These are phyloP conservation scores for Zymoseptoria ardabiliae DNA, from an alignment of 2,329 filamentous ascomycete genomes.

Conservation along the genomic window DNA sequence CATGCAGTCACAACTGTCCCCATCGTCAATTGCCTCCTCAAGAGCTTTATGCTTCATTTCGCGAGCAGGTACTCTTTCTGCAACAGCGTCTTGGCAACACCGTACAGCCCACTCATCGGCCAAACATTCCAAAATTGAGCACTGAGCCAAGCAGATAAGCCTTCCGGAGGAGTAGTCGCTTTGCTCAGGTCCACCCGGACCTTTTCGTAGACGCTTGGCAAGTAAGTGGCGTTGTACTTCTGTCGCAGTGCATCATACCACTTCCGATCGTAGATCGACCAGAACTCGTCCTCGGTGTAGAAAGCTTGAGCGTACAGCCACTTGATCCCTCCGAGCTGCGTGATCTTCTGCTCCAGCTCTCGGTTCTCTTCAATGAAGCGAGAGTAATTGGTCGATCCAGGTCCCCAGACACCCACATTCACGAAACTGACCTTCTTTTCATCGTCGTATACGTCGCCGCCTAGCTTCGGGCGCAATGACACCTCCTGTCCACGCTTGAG, in stretches of 20 bases:
- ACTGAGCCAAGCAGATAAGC: slow-evolving; percentile 10
- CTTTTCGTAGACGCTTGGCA: slow-evolving; percentile 67
- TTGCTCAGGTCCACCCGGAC: slow-evolving; percentile 43
- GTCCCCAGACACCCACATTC: slow-evolving; percentile 70
- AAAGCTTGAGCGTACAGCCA: slow-evolving; percentile 85
- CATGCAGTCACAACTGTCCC: neutral
- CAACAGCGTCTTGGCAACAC: slow-evolving; percentile 13
- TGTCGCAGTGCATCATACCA: slow-evolving; percentile 57
- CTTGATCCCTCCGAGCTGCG: slow-evolving; percentile 67
- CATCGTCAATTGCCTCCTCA: neutral
- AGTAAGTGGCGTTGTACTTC: slow-evolving; percentile 54
- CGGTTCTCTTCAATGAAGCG: slow-evolving; percentile 65
- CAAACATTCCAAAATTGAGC: slow-evolving; percentile 12
- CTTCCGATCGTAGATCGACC: slow-evolving; percentile 51
- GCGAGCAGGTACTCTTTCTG: slow-evolving; percentile 15
- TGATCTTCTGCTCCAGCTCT: slow-evolving; percentile 61
- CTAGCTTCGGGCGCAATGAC: slow-evolving; percentile 12
- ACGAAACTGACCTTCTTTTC: slow-evolving; percentile 30
- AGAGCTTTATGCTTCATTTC: slow-evolving; percentile 3
- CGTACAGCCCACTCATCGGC: slow-evolving; percentile 17
- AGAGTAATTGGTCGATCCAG: slow-evolving; percentile 48
- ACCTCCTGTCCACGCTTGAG: slow-evolving; percentile 23
- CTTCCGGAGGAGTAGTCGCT: neutral
- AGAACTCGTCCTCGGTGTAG: slow-evolving; percentile 67
- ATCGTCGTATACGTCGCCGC: slow-evolving; percentile 5